Base-by-base conservation (phyloP, 306 rosid genomes). In the Begonia peltatifolia region DNA sequence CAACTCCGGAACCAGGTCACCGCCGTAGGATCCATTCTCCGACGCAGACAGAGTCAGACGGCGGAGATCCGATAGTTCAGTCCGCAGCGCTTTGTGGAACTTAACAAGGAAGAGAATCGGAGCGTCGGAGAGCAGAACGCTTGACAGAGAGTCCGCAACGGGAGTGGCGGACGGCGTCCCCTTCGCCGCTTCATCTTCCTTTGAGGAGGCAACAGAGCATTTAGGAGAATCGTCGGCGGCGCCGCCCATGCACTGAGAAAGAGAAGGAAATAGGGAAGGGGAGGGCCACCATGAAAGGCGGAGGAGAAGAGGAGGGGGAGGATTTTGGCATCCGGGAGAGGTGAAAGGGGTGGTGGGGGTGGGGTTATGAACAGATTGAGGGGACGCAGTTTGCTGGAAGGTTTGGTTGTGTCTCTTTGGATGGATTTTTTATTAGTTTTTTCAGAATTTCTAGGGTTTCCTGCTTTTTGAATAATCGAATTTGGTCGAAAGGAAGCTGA, bases 1-100 rank as follows among this genome's bases (percentile, higher is more conserved):
- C 64, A 90, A 74, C 67, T 66, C 75, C 30, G 76, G 30, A 11
- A 79, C 15, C 0, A 73, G 41, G 42, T 74, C 72, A 2, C 54
- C 58, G 54, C 53, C 55, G 46, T 42, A 57, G 0, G 36, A 52
- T 0, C 57, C 73, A 25, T 61, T 57, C 64, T 75, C 79, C 46
- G 67, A 59, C 68, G 73, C 83, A 51, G 67, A 74, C 51, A 64
- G 57, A 12, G 76, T 75, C 9, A 61, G 41, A 12, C 51, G 57
- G 10, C 69, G 86, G 54, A 86, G 85, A 10, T 60, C 57, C 10
- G 72, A 64, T 14, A 90, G 78, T 64, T 90, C 95, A 6, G 74
- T 67, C 16, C 78, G 95, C 20, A 86, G 9, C 55, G 95, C 94
- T 71, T 71, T 52, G 62, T 86, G 95, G 47, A 85, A 80, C 54